phyloP scores from a whole-genome alignment of 768 basidiomycete genomes.

The Grammothele lineata region DNA sequence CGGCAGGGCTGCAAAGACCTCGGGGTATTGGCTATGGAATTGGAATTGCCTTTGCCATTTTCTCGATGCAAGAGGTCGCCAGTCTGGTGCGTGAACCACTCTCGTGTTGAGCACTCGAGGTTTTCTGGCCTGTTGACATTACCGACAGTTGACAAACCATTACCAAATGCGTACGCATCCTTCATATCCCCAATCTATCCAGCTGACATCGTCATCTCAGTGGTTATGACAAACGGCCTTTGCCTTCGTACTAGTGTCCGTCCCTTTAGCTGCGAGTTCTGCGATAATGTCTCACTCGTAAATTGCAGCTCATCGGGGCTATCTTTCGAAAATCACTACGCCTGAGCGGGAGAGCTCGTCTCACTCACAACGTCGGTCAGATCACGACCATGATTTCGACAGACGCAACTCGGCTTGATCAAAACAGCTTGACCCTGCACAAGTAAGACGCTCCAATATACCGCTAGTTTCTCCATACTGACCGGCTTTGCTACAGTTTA shows the following conservation, averaged over 20 bases:
- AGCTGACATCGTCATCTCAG: too few species aligned
- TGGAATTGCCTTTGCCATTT: constrained; percentile 53
- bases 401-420: constrained; percentile 54
- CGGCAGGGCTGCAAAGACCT: constrained; percentile 33
- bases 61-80: constrained; percentile 52
- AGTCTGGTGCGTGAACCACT: constrained; percentile 27
- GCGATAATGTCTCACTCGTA: too few species aligned
- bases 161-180: too few species aligned
- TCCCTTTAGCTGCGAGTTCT: too few species aligned
- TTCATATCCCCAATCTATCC: too few species aligned
- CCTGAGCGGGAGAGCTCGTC: constrained; percentile 54
- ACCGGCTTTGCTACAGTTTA: constrained; percentile 30
- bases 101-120: too few species aligned
- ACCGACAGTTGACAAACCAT: too few species aligned
- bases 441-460: constrained; percentile 16
- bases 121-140: too few species aligned
- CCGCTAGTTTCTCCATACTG: not conserved
- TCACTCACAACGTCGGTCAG: constrained; percentile 58
- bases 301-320: constrained; percentile 33
- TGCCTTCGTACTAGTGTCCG: constrained; percentile 45
- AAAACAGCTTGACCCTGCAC: constrained; percentile 36
- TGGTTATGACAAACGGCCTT: constrained; percentile 45
- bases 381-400: constrained; percentile 69
- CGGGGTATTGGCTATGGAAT: constrained; percentile 56
- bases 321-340: constrained; percentile 68